Evolutionary conservation across 345 rosid species (phyloP).

Genomic region (Brassica juncea): DNA sequence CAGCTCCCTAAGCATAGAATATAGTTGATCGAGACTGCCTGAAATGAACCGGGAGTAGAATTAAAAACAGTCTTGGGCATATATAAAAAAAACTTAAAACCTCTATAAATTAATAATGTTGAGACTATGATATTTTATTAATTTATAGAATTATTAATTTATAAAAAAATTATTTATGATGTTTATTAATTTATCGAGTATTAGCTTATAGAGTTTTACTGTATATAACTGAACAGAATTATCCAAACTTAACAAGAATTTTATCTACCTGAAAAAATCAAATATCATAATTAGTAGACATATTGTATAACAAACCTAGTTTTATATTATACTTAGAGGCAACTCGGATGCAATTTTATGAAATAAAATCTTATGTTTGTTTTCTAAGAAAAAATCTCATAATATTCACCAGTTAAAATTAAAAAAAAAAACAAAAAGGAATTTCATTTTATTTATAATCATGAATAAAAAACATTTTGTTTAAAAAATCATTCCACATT

Average conservation of each 20-base stretch:
- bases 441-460: too few species aligned
- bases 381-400: background rate
- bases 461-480: background rate
- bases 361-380: background rate
- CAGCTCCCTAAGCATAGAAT: conserved; percentile 55
- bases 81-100: background rate
- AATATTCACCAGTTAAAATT: background rate
- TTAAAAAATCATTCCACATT: background rate
- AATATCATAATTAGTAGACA: background rate
- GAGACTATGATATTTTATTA: too few species aligned
- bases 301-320: background rate
- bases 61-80: background rate
- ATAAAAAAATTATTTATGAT: too few species aligned
- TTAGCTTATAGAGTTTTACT: too few species aligned
- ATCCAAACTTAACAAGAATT: background rate
- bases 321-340: background rate
- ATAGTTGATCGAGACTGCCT: conserved; percentile 62
- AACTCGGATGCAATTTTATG: background rate
- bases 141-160: too few species aligned
- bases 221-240: background rate
- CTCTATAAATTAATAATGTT: too few species aligned
- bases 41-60: background rate
- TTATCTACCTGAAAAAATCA: background rate
- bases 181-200: too few species aligned
- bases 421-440: too few species aligned